These are phyloP conservation scores for Solanum chilense DNA, from an alignment of 257 asterid species.

Conservation along the genomic window DNA sequence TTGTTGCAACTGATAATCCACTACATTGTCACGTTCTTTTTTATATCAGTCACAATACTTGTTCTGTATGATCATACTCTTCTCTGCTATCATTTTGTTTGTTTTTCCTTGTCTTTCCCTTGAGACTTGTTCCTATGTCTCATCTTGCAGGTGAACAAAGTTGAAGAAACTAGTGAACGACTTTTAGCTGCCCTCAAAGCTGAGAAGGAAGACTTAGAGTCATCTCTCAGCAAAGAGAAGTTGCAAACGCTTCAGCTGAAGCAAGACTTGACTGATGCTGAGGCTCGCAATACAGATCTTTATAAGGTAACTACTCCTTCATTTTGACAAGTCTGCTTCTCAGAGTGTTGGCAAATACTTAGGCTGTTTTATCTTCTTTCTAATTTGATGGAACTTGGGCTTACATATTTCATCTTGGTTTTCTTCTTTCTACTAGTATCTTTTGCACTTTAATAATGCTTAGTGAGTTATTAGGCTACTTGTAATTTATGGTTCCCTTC, in stretches of 20 bases:
- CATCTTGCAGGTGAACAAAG: constrained; percentile 40
- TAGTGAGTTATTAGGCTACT: not conserved
- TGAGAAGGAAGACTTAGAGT: constrained; percentile 67
- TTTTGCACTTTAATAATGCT: not conserved
- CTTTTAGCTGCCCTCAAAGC: constrained; percentile 48
- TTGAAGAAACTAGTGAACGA: constrained; percentile 46
- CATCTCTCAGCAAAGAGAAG: constrained; percentile 66
- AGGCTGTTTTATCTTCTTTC: not conserved
- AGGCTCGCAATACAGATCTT: constrained; percentile 59
- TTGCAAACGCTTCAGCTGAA: constrained; percentile 49
- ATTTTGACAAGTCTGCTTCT: not conserved
- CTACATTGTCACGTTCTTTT: not conserved
- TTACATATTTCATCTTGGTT: not conserved
- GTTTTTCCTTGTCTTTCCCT: not conserved
- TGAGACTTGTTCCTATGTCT: not conserved
- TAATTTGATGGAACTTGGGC: not conserved
- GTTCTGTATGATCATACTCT: not conserved
- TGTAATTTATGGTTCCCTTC: not conserved
- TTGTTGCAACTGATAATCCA: not conserved
- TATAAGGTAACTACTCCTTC: constrained; percentile 53
- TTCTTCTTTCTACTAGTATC: not conserved
- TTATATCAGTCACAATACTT: not conserved
- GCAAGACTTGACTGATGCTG: constrained; percentile 63
- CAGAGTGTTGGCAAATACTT: not conserved
- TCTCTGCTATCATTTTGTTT: not conserved